These are phyloP conservation scores for Didymella pomorum DNA, from an alignment of 2,329 filamentous ascomycete species.

Conservation along the genomic window DNA sequence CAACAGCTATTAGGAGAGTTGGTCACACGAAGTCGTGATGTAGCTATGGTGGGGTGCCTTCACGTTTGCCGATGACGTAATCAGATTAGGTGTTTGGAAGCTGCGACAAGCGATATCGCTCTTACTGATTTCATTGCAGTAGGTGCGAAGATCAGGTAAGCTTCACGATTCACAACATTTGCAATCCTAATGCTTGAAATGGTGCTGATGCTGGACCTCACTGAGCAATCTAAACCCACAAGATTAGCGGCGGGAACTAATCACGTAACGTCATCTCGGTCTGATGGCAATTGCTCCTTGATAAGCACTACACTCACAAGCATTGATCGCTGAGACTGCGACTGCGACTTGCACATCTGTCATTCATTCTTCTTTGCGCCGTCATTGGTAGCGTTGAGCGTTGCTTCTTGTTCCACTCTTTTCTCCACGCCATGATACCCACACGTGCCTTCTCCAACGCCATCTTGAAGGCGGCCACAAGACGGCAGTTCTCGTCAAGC, in stretches of 20 bases:
- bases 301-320: conserved; percentile 6
- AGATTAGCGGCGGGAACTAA: conserved; percentile 19
- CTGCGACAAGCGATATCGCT: neutral
- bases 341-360: no score
- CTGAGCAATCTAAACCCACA: neutral
- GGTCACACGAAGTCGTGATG: conserved; percentile 6
- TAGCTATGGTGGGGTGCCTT: conserved; percentile 16
- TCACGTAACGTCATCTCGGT: conserved; percentile 16
- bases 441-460: conserved; percentile 14
- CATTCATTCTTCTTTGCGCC: no score
- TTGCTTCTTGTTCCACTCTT: neutral
- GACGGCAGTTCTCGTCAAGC: conserved; percentile 38
- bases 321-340: neutral
- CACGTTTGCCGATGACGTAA: conserved; percentile 21
- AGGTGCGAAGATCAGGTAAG: neutral
- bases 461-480: conserved; percentile 1
- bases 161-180: neutral
- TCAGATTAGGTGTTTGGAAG: neutral
- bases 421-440: conserved; percentile 23
- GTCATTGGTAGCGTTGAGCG: neutral
- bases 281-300: conserved; percentile 3
- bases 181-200: no score
- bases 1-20: neutral
- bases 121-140: neutral
- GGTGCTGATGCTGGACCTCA: neutral